Evolutionary conservation across 495 filamentous ascomycete genomes (phyloP).

Genomic region (Sporormia fimetaria): DNA sequence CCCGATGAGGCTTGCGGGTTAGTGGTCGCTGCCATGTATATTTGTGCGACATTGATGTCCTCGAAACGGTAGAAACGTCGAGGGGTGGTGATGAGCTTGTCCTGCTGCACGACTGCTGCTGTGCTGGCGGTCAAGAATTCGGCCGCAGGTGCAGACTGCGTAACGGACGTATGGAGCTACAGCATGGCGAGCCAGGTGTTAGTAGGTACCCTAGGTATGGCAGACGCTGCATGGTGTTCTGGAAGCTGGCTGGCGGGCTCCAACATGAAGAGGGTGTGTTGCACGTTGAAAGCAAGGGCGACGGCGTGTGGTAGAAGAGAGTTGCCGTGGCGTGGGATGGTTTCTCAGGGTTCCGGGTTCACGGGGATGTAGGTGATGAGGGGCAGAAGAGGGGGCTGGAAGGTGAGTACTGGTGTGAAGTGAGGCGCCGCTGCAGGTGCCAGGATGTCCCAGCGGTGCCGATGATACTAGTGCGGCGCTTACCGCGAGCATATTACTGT

Average conservation of each 20-base stretch:
- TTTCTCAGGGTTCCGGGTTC: too few species aligned
- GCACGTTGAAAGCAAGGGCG: slow-evolving; percentile 4
- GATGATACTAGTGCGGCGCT: slow-evolving; percentile 15
- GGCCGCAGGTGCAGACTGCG: too few species aligned
- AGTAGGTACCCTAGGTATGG: slow-evolving; percentile 1
- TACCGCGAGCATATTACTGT: slow-evolving; percentile 9
- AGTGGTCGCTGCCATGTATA: too few species aligned
- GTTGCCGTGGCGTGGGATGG: not conserved
- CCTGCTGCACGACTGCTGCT: too few species aligned
- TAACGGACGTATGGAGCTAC: not conserved
- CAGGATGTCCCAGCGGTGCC: slow-evolving; percentile 20
- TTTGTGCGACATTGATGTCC: too few species aligned
- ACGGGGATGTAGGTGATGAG: slow-evolving; percentile 5
- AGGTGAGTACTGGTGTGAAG: slow-evolving; percentile 5
- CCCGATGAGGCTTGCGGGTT: too few species aligned
- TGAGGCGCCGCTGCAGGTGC: too few species aligned
- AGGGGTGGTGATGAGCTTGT: too few species aligned
- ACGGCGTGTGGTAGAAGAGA: not conserved
- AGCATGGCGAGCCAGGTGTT: not conserved
- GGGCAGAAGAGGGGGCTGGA: slow-evolving; percentile 3
- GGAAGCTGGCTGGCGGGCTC: too few species aligned
- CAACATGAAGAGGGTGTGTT: slow-evolving; percentile 7
- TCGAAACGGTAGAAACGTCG: too few species aligned
- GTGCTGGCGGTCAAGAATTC: too few species aligned
- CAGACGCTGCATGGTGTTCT: slow-evolving; percentile 2